Percentiles rank a stretch among this genome's conserved stretches.
Evolutionary conservation across 2,329 filamentous ascomycete species (phyloP).

Genomic region (Pseudopithomyces maydicus): DNA sequence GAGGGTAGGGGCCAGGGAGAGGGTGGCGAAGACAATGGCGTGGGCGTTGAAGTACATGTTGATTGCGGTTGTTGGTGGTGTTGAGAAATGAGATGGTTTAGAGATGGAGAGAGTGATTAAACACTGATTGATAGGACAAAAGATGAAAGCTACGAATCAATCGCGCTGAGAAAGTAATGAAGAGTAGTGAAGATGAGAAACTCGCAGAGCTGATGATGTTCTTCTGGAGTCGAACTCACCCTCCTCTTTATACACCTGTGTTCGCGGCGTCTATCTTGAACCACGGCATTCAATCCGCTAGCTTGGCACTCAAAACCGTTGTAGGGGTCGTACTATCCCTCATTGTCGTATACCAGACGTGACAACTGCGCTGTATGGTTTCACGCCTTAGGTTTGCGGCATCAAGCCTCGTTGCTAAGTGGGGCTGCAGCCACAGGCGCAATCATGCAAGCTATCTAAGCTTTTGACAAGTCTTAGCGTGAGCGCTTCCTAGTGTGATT

Average conservation of each 20-base stretch:
- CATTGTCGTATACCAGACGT: background rate
- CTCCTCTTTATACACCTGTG: background rate
- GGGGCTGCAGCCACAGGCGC: background rate
- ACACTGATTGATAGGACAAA: background rate
- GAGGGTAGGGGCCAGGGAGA: background rate
- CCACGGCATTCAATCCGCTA: background rate
- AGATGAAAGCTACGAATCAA: background rate
- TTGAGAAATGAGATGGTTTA: background rate
- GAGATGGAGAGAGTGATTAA: background rate
- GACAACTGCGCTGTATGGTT: background rate
- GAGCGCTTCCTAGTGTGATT: background rate
- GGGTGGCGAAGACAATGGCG: constrained; percentile 1
- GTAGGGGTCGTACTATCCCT: background rate
- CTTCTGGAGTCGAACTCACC: background rate
- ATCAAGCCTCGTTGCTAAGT: constrained; percentile 11
- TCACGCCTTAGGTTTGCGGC: constrained; percentile 11
- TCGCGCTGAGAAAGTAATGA: background rate
- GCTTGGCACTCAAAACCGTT: background rate
- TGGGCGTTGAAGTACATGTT: constrained; percentile 1
- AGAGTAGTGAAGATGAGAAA: constrained; percentile 7
- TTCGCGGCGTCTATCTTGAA: background rate
- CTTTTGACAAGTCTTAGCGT: constrained; percentile 1
- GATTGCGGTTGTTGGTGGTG: background rate
- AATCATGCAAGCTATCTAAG: constrained; percentile 1
- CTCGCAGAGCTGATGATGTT: constrained; percentile 5